Evolutionary conservation across 257 asterid species (phyloP).

Genomic region (Plantago elongata): DNA sequence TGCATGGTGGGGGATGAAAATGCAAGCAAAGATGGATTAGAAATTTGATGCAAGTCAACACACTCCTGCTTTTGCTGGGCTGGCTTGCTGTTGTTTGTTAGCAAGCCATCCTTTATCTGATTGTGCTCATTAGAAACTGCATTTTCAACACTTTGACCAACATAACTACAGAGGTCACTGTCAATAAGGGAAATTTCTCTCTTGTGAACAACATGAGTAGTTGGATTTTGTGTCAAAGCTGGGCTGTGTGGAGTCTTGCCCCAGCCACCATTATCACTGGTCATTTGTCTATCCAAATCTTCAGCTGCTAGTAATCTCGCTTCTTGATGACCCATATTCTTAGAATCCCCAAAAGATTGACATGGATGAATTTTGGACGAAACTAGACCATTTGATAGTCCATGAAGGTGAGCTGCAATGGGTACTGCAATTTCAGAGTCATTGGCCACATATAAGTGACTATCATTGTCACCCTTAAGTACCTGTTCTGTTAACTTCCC

Average conservation of each 20-base stretch:
- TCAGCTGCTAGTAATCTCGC: slow-evolving; percentile 21
- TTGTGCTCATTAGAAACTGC: slow-evolving; percentile 27
- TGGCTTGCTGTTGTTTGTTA: slow-evolving; percentile 19
- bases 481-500: slow-evolving; percentile 22
- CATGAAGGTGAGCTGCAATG: slow-evolving; percentile 28
- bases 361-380: slow-evolving; percentile 22
- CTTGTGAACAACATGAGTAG: slow-evolving; percentile 21
- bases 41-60: slow-evolving; percentile 18
- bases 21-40: slow-evolving; percentile 29
- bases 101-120: slow-evolving; percentile 18
- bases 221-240: slow-evolving; percentile 15
- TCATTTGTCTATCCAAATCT: slow-evolving; percentile 24
- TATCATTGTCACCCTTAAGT: slow-evolving; percentile 23
- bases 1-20: slow-evolving; percentile 21
- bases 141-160: slow-evolving; percentile 24
- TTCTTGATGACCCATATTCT: slow-evolving; percentile 24
- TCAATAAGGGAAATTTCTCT: slow-evolving; percentile 43
- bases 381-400: slow-evolving; percentile 28
- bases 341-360: slow-evolving; percentile 26
- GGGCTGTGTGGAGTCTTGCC: slow-evolving; percentile 26
- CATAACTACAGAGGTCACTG: slow-evolving; percentile 35
- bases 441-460: slow-evolving; percentile 26
- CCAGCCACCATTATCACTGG: slow-evolving; percentile 32
- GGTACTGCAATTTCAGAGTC: slow-evolving; percentile 32
- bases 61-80: slow-evolving; percentile 23